A percentile compares a stretch with the other conserved stretches of the same genome.
These are phyloP conservation scores for Kazachstania psychrophila DNA, from an alignment of 805 yeast genomes.

Conservation along the genomic window DNA sequence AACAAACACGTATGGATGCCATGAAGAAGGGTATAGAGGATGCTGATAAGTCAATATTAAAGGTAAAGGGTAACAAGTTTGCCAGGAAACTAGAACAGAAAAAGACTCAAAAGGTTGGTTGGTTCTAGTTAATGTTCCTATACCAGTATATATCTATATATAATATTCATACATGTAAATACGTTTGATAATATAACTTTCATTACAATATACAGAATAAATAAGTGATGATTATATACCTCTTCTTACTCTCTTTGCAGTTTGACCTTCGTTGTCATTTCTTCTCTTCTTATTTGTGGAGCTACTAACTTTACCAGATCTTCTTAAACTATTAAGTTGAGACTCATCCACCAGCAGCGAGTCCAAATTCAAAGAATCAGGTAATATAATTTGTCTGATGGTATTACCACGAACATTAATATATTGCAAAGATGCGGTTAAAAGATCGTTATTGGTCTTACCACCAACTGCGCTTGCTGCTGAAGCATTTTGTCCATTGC, in stretches of 20 bases:
- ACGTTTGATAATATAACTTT: background rate
- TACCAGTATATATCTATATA: background rate
- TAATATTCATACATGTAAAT: background rate
- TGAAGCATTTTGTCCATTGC: no score
- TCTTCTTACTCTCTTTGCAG: conserved; percentile 30
- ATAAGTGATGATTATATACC: conserved; percentile 15
- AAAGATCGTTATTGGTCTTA: conserved; percentile 2
- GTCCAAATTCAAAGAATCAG: conserved; percentile 77
- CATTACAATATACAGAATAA: background rate
- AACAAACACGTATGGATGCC: conserved; percentile 47
- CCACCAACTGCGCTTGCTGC: conserved; percentile 8
- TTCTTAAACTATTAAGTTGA: conserved; percentile 22
- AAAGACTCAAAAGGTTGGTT: conserved; percentile 17
- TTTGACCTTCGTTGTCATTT: conserved; percentile 13
- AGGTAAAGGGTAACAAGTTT: conserved; percentile 50
- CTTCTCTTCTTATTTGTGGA: conserved; percentile 21
- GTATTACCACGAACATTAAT: conserved; percentile 86
- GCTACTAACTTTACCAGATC: conserved; percentile 21
- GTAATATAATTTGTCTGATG: conserved; percentile 71
- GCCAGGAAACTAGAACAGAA: conserved; percentile 37
- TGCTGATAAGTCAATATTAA: conserved; percentile 58
- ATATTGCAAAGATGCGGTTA: conserved; percentile 49
- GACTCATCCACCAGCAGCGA: conserved; percentile 42
- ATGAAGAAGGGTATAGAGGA: conserved; percentile 57
- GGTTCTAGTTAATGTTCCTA: conserved; percentile 8